Evolutionary conservation across 345 rosid species (phyloP), one percentile per base, ranked within the genome.

Genomic region (Fremontodendron californicum): DNA sequence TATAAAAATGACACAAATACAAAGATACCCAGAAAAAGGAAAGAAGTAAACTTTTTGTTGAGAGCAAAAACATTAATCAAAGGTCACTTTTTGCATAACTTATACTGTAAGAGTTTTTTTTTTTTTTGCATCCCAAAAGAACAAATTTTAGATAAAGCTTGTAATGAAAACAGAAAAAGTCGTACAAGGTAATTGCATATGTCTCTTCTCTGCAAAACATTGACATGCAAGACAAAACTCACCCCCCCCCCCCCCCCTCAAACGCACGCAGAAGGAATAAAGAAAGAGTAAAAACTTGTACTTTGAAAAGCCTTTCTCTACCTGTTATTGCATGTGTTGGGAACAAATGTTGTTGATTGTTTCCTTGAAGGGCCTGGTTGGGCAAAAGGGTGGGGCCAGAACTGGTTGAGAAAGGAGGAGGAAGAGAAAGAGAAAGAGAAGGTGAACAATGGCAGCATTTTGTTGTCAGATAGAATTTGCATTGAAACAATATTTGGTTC

Each of bases 21-120:
- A 76, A 57, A 61, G 75, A 73, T 57, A 63, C 79, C 83, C 84
- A 78, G 79, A 84, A 78, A 73, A 60, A 15, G 75, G 71, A 68
- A 71, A 80, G 71, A 40, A 21, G 33, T 42, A 57, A 64, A 57
- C 80, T 77, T 83, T 78, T 68, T 11, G 66, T 72, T 13, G 65
- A 77, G 71, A 65, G 75, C 46, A n/a, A 31, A 71, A 74, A 74
- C 27, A 69, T 63, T 88, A 87, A 92, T 90, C 78, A 87, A 84
- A 80, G 90, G 90, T 77, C 42, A 48, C 61, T 61, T 80, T 77
- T 76, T 78, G 71, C 71, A 66, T 6, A 79, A 74, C 78, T 79
- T 82, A 63, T 76, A 74, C 73, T 60, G 82, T 76, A 78, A 77
- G 37, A 55, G 43, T n/a, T n/a, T n/a, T n/a, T n/a, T n/a, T 16